Percentiles rank a stretch among this genome's conserved stretches.
These are phyloP conservation scores for Microcos paniculata DNA, from an alignment of 345 rosid species.

Conservation along the genomic window DNA sequence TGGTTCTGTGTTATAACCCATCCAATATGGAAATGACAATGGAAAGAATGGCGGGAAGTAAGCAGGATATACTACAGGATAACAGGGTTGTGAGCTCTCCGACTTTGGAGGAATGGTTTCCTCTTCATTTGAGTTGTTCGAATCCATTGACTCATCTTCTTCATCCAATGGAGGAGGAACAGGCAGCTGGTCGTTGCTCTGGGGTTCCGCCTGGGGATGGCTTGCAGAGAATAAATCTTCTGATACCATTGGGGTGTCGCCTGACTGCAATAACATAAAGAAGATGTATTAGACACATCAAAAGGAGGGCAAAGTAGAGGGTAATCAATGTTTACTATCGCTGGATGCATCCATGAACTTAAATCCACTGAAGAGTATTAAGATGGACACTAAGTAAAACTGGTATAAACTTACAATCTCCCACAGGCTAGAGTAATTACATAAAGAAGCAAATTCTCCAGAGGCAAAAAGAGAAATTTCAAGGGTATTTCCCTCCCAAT, in stretches of 20 bases:
- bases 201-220: constrained; percentile 41
- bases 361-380: background rate
- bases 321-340: background rate
- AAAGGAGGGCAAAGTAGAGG: background rate
- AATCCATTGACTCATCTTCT: constrained; percentile 96
- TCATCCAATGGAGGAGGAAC: constrained; percentile 64
- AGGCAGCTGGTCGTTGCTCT: constrained; percentile 42
- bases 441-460: background rate
- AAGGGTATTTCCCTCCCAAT: background rate
- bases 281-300: background rate
- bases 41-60: constrained; percentile 78
- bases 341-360: background rate
- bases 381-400: background rate
- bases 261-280: constrained; percentile 42
- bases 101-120: constrained; percentile 48
- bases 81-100: constrained; percentile 45
- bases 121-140: constrained; percentile 72
- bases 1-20: constrained; percentile 48
- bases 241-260: constrained; percentile 50
- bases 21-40: constrained; percentile 69
- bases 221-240: constrained; percentile 53
- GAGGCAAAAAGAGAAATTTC: background rate
- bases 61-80: constrained; percentile 69
- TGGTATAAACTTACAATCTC: background rate
- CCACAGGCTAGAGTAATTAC: background rate